Base-by-base conservation (phyloP, 2,329 filamentous ascomycete species). In the Botryotinia globosa region DNA sequence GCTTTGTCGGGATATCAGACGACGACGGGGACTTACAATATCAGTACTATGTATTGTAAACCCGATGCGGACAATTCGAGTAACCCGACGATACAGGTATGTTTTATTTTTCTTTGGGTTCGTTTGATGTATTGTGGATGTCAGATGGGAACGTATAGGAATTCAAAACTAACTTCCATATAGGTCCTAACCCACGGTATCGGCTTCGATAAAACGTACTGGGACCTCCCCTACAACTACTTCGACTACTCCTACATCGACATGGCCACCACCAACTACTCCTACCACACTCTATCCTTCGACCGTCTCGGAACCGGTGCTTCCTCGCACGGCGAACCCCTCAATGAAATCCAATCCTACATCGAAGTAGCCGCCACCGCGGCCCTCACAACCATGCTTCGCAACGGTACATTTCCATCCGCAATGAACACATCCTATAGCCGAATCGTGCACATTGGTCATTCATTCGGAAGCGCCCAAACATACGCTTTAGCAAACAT, bases 21-120 rank as follows among this genome's bases (percentile, higher is more conserved):
- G 0, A 80, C 89, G 25, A 79, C 82, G 2, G 87, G 87, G 45
- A 83, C 81, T 37, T 91, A 90, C 81, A 79, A 86, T 7, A 86
- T 92, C 65, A 86, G 84, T 7, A 86, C 88, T 12, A 67, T 67
- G 64, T 54, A 54, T 16, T 54, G 48, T 54, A n/a, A n/a, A 16
- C 48, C 48, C 25, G 48, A 54, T 54, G 48, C 12, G 48, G 48
- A 54, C 1, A n/a, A n/a, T 54, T 54, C 48, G 3, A 54, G 25
- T 16, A 54, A 54, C 0, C 48, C 48, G 25, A 54, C 48, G 25
- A 54, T 54, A 54, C 25, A 54, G 48, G 48, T 54, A 54, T 3
- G 5, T 0, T n/a, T 54, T n/a, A 10, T 54, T n/a, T 7, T 54
- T n/a, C 5, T n/a, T 14, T 2, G 2, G 5, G 3, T n/a, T n/a